Conservation (phyloP, 768 basidiomycete species). For the Lactarius hatsudake region DNA sequence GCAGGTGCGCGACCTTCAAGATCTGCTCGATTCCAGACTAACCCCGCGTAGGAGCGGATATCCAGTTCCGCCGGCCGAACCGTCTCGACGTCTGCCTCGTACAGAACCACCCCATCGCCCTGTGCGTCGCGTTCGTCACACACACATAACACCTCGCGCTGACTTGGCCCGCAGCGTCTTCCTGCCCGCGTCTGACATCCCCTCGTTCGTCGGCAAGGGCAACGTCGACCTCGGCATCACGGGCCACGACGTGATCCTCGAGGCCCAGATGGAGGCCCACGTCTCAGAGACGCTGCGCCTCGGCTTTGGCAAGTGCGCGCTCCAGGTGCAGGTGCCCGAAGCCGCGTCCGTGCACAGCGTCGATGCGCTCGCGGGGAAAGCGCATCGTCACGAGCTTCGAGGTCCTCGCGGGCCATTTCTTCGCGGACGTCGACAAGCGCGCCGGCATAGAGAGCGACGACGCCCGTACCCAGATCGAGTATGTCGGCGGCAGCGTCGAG, state of each 20-base stretch:
- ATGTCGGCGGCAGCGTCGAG: slow-evolving; percentile 97
- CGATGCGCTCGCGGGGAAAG: slow-evolving; percentile 85
- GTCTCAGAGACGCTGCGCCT: slow-evolving; percentile 80
- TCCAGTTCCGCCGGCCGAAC: slow-evolving; percentile 85
- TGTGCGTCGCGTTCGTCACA: slow-evolving; percentile 50
- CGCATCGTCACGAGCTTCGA: slow-evolving; percentile 95
- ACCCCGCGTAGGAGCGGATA: slow-evolving; percentile 73
- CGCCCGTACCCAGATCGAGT: slow-evolving; percentile 78
- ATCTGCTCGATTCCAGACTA: neutral
- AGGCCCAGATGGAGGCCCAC: slow-evolving; percentile 75
- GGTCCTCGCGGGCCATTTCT: slow-evolving; percentile 79
- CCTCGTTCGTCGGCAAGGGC: slow-evolving; percentile 97
- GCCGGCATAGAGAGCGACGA: slow-evolving; percentile 50
- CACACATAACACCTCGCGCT: neutral
- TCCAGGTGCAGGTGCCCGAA: slow-evolving; percentile 92
- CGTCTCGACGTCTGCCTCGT: slow-evolving; percentile 93
- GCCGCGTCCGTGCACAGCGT: slow-evolving; percentile 60
- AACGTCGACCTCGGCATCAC: slow-evolving; percentile 97
- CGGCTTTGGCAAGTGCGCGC: slow-evolving; percentile 87
- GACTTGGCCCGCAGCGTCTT: slow-evolving; percentile 63
- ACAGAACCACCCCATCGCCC: slow-evolving; percentile 87
- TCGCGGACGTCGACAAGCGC: slow-evolving; percentile 58
- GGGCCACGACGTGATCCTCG: slow-evolving; percentile 95
- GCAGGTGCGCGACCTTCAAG: slow-evolving; percentile 49
- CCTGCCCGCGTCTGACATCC: slow-evolving; percentile 94